Evolutionary conservation across 768 basidiomycete genomes (phyloP).

Genomic region (Lentinula aciculospora): DNA sequence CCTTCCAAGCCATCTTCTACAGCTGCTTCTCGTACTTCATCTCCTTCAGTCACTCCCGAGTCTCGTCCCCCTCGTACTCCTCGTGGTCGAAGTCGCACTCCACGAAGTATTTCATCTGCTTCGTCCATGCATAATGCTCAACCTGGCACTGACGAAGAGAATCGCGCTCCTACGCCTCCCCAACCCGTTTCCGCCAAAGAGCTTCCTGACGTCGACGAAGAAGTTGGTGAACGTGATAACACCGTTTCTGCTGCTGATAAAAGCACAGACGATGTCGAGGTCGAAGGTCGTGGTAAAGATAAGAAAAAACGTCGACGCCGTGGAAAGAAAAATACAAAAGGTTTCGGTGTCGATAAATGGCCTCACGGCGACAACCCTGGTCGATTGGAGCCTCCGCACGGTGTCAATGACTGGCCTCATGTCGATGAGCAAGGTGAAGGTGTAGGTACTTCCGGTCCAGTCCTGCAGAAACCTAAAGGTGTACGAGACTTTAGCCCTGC

Average conservation of each 20-base stretch:
- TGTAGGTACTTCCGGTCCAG: neutral
- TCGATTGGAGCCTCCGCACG: neutral
- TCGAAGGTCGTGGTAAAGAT: neutral
- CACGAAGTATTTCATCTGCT: neutral
- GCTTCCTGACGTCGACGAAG: neutral
- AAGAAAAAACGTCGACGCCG: constrained; percentile 6
- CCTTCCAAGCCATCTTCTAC: neutral
- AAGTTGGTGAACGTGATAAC: neutral
- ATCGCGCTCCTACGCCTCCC: neutral
- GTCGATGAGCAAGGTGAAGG: neutral
- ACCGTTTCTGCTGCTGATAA: neutral
- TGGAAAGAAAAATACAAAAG: constrained; percentile 1
- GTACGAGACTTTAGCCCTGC: constrained; percentile 1
- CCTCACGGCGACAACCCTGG: constrained; percentile 6
- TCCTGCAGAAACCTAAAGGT: neutral
- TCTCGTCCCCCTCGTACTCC: neutral
- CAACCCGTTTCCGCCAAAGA: neutral
- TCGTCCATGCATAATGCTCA: neutral
- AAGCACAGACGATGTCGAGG: neutral
- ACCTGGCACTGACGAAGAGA: neutral
- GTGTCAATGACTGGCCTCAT: constrained; percentile 5
- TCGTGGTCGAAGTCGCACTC: neutral
- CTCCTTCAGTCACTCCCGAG: neutral
- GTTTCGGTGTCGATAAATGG: constrained; percentile 2
- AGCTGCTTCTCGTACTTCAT: neutral